Percentiles rank a stretch among this genome's conserved stretches.
Conservation (phyloP, 2,329 filamentous ascomycete genomes). For the Seiridium cupressi region DNA sequence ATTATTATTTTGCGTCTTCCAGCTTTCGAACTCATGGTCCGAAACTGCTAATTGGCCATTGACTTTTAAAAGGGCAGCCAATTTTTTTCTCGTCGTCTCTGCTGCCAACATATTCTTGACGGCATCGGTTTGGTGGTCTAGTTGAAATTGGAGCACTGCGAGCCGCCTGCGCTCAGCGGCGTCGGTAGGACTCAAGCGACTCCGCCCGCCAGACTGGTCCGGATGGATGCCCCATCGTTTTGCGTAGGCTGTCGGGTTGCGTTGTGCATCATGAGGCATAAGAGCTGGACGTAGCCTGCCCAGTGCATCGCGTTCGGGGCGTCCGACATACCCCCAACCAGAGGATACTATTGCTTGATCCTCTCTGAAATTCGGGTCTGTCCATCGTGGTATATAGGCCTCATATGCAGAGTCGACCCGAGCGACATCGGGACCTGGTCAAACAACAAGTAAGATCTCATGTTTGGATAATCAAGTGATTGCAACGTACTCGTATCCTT, state of each 20-base stretch:
- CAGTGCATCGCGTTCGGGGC: background rate
- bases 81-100: background rate
- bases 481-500: no score
- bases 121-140: background rate
- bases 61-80: background rate
- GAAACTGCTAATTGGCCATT: background rate
- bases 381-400: background rate
- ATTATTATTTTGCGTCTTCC: constrained; percentile 3
- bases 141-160: background rate
- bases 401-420: background rate
- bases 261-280: constrained; percentile 14
- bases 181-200: constrained; percentile 23
- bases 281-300: constrained; percentile 19
- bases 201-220: constrained; percentile 21
- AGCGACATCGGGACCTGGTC: background rate
- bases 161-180: constrained; percentile 18
- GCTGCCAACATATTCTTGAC: background rate
- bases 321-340: background rate
- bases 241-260: constrained; percentile 20
- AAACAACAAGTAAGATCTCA: background rate
- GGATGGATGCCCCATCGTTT: constrained; percentile 23
- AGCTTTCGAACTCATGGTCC: constrained; percentile 11
- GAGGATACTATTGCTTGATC: background rate
- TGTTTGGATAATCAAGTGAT: no score
- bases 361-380: background rate